Evolutionary conservation across 345 rosid species (phyloP).

Genomic region (Gossypium raimondii): DNA sequence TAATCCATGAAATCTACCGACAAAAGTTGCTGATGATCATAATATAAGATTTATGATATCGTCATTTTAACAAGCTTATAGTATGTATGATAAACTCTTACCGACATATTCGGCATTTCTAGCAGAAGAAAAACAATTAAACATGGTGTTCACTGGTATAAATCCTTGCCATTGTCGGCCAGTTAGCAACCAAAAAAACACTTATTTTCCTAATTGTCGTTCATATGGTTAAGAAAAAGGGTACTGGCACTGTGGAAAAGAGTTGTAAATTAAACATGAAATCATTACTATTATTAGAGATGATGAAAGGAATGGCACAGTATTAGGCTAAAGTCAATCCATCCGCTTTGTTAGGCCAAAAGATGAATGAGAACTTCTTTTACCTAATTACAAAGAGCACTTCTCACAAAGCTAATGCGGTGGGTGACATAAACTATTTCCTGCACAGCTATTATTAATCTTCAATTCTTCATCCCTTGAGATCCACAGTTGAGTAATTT

Average conservation of each 20-base stretch:
- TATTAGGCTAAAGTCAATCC: neutral
- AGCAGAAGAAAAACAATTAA: neutral
- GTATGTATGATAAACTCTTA: neutral
- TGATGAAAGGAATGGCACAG: neutral
- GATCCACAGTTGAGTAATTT: neutral
- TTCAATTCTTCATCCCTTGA: neutral
- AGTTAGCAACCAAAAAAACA: neutral
- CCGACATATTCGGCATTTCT: neutral
- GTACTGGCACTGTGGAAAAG: neutral
- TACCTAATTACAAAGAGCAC: slow-evolving; percentile 12
- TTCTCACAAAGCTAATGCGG: slow-evolving; percentile 3
- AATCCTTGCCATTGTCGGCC: slow-evolving; percentile 5
- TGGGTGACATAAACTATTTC: slow-evolving; percentile 7
- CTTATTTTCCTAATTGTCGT: neutral
- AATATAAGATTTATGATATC: neutral
- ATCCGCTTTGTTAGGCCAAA: slow-evolving; percentile 19
- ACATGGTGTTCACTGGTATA: neutral
- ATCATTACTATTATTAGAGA: neutral
- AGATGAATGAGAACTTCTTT: slow-evolving; percentile 14
- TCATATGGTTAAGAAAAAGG: neutral
- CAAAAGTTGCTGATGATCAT: neutral
- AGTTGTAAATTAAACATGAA: neutral
- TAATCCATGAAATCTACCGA: neutral
- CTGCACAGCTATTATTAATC: neutral
- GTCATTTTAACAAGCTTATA: neutral